Base-by-base conservation (phyloP, 805 yeast species). In the Wickerhamiella alocasiicola region DNA sequence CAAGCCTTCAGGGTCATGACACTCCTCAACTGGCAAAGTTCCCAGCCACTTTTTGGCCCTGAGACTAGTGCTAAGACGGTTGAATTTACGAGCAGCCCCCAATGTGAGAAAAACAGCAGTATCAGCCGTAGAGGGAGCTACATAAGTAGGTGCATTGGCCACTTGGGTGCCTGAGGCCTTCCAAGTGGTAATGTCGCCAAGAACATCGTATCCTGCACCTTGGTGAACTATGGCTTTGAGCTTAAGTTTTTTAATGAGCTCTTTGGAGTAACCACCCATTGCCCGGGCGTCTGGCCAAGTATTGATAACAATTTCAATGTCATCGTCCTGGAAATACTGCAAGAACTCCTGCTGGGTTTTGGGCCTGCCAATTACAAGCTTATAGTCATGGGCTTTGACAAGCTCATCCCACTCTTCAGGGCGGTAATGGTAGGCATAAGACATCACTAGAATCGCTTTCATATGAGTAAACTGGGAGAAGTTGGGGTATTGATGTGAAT, bases 171-270 rank as follows among this genome's bases (percentile, higher is more conserved):
- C 63, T 20, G 58, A 46, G 5, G 49, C 50, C 12, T 63, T 61
- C 46, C 71, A 62, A 37, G 62, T 65, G 9, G 57, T 54, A 12
- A 67, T 66, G 44, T 71, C 72, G 20, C 55, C 54, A 20, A 70
- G 62, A 49, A 65, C 66, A 49, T 73, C 77, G 54, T 72, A 74
- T n/a, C 79, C 79, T 1, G 78, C 78, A 38, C 78, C 76, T 48
- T 61, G 63, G 49, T 71, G 70, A 42, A 67, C 56, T 25, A 71
- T 49, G 61, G 66, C 45, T 65, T 46, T 18, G 60, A 47, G 12
- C 64, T 63, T 29, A 21, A 49, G 46, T 17, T 43, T 26, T 17
- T 33, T 36, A 30, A 50, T 47, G 44, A 49, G 43, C 9, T 47
- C 54, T 2, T 28, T 23, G 12, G 50, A 35, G 43, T 45, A 50